Percentiles rank a stretch among this genome's conserved stretches.
phyloP scores from a whole-genome alignment of 2,329 filamentous ascomycete species.

The Exophiala bonariae region DNA sequence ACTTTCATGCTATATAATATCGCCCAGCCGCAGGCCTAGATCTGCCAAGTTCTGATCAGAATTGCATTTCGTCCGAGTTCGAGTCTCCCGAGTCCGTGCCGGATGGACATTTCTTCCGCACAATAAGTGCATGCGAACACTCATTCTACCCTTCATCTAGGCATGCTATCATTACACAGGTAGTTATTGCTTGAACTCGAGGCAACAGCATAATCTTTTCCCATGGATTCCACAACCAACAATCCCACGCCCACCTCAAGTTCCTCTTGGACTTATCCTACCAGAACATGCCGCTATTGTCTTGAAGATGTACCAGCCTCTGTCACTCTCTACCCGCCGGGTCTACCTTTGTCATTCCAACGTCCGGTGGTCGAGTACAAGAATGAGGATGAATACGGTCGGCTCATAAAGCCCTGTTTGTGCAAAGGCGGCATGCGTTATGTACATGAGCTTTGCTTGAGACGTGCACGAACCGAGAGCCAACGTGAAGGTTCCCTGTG shows the following conservation, averaged over 20 bases:
- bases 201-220: no score
- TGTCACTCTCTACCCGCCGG: conserved; percentile 55
- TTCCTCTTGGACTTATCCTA: conserved; percentile 52
- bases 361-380: conserved; percentile 65
- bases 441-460: conserved; percentile 88
- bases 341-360: conserved; percentile 58
- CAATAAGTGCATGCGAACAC: no score
- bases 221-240: no score
- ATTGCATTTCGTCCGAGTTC: no score
- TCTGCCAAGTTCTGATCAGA: no score
- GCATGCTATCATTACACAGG: no score
- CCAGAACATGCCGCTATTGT: conserved; percentile 85
- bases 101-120: no score
- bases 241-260: background rate
- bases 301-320: conserved; percentile 69
- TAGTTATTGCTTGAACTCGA: no score
- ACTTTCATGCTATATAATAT: no score
- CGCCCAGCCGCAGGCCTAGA: no score
- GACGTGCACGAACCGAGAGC: conserved; percentile 76
- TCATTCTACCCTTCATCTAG: no score
- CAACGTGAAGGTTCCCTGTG: conserved; percentile 42
- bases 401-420: conserved; percentile 83
- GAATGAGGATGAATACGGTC: conserved; percentile 70
- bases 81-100: no score
- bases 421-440: conserved; percentile 93